A percentile compares a stretch with the other conserved stretches of the same genome.
Evolutionary conservation across 176 grass and related monocot genomes (phyloP).

Genomic region (Eleusine indica): DNA sequence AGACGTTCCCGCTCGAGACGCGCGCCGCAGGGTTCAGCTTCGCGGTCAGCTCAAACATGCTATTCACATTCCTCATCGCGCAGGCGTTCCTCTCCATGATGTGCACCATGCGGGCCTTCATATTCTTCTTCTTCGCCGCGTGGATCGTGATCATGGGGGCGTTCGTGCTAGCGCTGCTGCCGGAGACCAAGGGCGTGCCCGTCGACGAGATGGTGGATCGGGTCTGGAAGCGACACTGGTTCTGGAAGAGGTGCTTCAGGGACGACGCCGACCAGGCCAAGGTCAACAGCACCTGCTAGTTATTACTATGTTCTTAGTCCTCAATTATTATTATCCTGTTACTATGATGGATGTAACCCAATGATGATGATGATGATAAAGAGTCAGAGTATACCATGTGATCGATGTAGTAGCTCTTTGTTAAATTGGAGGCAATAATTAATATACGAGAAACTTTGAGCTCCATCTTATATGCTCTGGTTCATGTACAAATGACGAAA

Average conservation of each 20-base stretch:
- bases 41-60: conserved; percentile 72
- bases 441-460: no score
- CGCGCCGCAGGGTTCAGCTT: conserved; percentile 51
- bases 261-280: not conserved
- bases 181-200: conserved; percentile 67
- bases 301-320: no score
- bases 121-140: conserved; percentile 66
- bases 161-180: conserved; percentile 53
- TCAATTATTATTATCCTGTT: no score
- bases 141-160: conserved; percentile 52
- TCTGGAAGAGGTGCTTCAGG: conserved; percentile 66
- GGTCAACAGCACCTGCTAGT: conserved; percentile 23
- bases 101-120: conserved; percentile 43
- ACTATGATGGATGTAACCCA: no score
- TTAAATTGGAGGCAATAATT: no score
- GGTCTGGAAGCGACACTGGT: conserved; percentile 69
- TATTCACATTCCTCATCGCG: conserved; percentile 81
- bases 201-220: conserved; percentile 61
- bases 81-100: conserved; percentile 85
- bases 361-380: no score
- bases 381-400: no score
- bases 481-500: no score
- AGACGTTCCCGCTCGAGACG: conserved; percentile 69
- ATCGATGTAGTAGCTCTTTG: no score
- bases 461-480: no score